Conservation (phyloP, 192 early-diverging fungal genomes). For the Bifiguratus adelaidae region DNA sequence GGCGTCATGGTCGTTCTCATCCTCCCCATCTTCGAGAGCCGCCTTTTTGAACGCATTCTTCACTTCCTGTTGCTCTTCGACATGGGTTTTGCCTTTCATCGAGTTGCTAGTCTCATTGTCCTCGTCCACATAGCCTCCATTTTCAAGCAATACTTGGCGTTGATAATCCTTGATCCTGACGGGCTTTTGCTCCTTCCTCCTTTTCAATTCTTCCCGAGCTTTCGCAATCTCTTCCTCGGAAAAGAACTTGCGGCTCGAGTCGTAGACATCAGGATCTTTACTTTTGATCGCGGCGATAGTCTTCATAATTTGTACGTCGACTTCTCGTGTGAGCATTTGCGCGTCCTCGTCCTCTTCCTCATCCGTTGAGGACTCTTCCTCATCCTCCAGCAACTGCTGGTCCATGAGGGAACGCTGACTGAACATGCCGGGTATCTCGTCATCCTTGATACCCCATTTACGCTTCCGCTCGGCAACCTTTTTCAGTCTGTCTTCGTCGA, state of each 20-base stretch:
- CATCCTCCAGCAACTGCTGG: conserved; percentile 7
- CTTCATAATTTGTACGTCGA: conserved; percentile 90
- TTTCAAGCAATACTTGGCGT: conserved; percentile 61
- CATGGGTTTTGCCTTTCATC: conserved; percentile 53
- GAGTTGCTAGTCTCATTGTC: conserved; percentile 21
- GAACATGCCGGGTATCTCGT: background rate
- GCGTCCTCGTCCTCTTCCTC: conserved; percentile 74
- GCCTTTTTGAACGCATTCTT: conserved; percentile 58
- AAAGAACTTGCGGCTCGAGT: conserved; percentile 69
- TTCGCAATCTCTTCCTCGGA: conserved; percentile 48
- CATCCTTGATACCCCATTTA: conserved; percentile 26
- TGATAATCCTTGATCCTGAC: conserved; percentile 83
- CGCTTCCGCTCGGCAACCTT: conserved; percentile 22
- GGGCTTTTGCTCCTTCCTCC: conserved; percentile 42
- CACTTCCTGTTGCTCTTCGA: conserved; percentile 76
- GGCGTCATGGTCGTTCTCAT: no score
- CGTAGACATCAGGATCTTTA: conserved; percentile 77
- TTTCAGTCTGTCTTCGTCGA: conserved; percentile 13
- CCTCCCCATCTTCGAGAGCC: conserved; percentile 31
- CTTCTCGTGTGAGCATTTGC: conserved; percentile 74
- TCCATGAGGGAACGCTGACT: background rate
- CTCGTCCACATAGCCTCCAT: conserved; percentile 35
- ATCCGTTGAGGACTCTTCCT: conserved; percentile 45
- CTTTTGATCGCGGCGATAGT: conserved; percentile 73
- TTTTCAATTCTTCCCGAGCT: conserved; percentile 50